Percentiles rank a stretch among this genome's conserved stretches.
Evolutionary conservation across 148 eudicot species (phyloP).

Genomic region (Tetragonia tetragonoides): DNA sequence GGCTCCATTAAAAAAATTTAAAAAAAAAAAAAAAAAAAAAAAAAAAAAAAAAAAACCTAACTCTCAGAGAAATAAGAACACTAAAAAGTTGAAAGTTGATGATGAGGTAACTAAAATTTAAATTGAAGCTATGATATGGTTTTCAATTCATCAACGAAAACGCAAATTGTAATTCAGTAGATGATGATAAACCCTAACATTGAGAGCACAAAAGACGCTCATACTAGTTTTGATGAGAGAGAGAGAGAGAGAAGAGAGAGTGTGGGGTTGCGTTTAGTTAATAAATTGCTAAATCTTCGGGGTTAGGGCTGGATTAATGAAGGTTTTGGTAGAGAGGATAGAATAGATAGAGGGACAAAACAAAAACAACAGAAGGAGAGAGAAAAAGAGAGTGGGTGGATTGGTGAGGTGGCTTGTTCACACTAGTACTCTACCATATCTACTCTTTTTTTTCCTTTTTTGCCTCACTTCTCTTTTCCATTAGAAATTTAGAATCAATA

Average conservation of each 20-base stretch:
- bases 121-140: no score
- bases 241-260: neutral
- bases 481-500: no score
- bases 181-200: conserved; percentile 18
- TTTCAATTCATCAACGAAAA: neutral
- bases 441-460: neutral
- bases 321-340: neutral
- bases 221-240: neutral
- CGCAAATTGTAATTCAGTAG: conserved; percentile 2
- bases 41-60: no score
- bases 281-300: neutral
- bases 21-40: no score
- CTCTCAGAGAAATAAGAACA: no score
- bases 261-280: conserved; percentile 2
- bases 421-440: neutral
- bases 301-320: conserved; percentile 20
- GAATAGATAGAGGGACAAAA: no score
- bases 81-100: no score
- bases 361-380: no score
- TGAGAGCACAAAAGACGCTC: neutral
- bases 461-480: no score
- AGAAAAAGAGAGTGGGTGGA: neutral
- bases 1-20: no score
- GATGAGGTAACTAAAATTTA: no score
- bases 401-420: conserved; percentile 5